Base-by-base conservation (phyloP, 1,284 basidiomycete genomes). In the Inonotus obliquus region DNA sequence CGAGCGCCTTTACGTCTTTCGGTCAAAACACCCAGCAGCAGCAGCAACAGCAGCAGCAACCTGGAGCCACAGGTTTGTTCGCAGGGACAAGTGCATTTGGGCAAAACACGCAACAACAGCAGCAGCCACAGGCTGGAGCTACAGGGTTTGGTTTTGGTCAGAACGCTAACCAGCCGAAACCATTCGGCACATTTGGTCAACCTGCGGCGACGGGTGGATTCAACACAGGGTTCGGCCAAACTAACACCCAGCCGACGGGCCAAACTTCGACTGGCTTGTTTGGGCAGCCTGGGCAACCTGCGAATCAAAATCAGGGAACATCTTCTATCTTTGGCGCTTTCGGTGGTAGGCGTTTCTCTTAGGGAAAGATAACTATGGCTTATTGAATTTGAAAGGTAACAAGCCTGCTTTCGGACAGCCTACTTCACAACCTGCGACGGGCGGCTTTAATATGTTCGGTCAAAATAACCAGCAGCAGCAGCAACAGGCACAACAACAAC, bases 1-100 rank as follows among this genome's bases (percentile, higher is more conserved):
- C 57, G 9, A 68, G 7, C 19, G 17, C 77, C 53, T 80, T 82
- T 60, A 69, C 70, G 14, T 53, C 61, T n/a, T 81, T 82, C 62
- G 78, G 81, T 23, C 69, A 68, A 56, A 64, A 66, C 51, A 53
- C 62, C 21, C 68, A 68, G 54, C 65, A 66, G 55, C 57, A 63
- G 57, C 65, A 69, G 59, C 70, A 67, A 38, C 65, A 69, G 59
- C 65, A 69, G 59, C 70, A 67, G 25, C 73, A 68, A 59, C 65
- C 65, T 17, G 39, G 49, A 61, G 54, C 65, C 5, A 19, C 55
- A 6, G 29, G 41, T n/a, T n/a, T 47, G 29, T 57, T 57, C n/a
- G 55, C 41, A 5, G 66, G 67, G 3, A 52, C 52, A 1, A 65
- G 69, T 54, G 60, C 62, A n/a, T 81, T 81, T 61, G 78, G 81